phyloP scores from a whole-genome alignment of 1,284 basidiomycete genomes.

The Puccinia coronata region DNA sequence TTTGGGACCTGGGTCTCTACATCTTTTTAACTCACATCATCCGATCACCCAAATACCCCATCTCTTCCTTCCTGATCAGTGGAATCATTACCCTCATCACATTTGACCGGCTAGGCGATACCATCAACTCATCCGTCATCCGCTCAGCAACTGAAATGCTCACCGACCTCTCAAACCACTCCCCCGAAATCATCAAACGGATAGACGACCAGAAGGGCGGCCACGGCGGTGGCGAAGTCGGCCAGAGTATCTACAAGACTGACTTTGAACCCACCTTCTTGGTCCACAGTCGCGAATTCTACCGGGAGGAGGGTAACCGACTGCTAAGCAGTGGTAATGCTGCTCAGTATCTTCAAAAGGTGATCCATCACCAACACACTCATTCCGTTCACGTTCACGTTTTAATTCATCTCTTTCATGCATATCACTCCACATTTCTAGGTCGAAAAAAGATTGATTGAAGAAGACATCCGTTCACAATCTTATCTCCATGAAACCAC shows the following conservation, averaged over 20 bases:
- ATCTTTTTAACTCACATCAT: conserved; percentile 86
- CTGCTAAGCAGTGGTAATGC: conserved; percentile 76
- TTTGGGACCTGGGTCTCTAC: conserved; percentile 78
- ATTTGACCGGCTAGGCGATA: conserved; percentile 85
- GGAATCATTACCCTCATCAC: conserved; percentile 84
- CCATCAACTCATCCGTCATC: conserved; percentile 86
- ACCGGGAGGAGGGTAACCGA: conserved; percentile 72
- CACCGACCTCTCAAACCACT: conserved; percentile 40
- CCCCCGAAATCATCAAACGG: conserved; percentile 35
- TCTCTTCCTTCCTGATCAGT: conserved; percentile 76
- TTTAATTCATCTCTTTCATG: neutral
- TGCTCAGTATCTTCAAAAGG: conserved; percentile 76
- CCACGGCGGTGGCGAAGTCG: conserved; percentile 57
- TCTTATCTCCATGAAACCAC: conserved; percentile 84
- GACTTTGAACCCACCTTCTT: conserved; percentile 84
- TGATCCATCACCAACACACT: conserved; percentile 60
- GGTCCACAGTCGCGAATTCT: conserved; percentile 76
- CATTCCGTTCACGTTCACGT: neutral
- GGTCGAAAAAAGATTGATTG: conserved; percentile 78
- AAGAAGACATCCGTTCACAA: conserved; percentile 82
- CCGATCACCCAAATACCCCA: conserved; percentile 65
- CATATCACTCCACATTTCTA: conserved; percentile 58
- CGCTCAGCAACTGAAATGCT: conserved; percentile 67
- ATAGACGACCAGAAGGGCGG: conserved; percentile 34
- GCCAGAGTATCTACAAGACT: conserved; percentile 73